Percentiles rank a stretch among this genome's conserved stretches.
Evolutionary conservation across 1,284 basidiomycete genomes (phyloP).

Genomic region (Ceratobasidium sp.): DNA sequence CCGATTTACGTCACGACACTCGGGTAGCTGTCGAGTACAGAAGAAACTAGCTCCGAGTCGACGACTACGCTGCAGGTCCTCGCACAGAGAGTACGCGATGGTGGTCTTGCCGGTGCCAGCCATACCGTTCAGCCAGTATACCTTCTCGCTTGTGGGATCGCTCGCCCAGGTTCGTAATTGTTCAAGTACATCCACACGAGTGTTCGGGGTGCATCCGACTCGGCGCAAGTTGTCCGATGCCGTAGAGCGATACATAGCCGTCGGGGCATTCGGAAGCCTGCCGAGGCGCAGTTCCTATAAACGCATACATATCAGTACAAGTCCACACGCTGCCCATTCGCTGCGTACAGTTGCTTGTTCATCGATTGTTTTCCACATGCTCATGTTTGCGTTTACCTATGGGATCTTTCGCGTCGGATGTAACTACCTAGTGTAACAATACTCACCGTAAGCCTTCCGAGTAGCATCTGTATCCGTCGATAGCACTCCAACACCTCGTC

Average conservation of each 20-base stretch:
- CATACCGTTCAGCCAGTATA: not conserved
- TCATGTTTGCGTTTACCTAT: not conserved
- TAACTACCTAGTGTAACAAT: not conserved
- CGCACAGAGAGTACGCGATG: not conserved
- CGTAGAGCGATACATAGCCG: not conserved
- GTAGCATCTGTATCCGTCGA: not conserved
- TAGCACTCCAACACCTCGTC: not conserved
- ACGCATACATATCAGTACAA: not conserved
- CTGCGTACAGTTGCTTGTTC: not conserved
- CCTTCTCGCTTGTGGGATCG: not conserved
- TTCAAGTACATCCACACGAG: not conserved
- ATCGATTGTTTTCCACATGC: not conserved
- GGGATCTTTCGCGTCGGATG: not conserved
- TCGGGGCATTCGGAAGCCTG: not conserved
- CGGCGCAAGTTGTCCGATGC: not conserved
- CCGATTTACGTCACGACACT: not conserved
- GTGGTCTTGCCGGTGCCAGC: not conserved
- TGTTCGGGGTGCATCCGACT: not conserved
- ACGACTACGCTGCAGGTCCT: not conserved
- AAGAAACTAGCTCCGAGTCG: not conserved
- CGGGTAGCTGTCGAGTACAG: not conserved
- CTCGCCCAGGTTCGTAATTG: not conserved
- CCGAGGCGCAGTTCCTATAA: not conserved
- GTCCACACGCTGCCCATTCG: too few relatives aligned
- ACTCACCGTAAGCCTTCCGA: not conserved